Percentiles rank a stretch among this genome's conserved stretches.
These are phyloP conservation scores for Saturnispora kantuleensis DNA, from an alignment of 805 yeast species.

Conservation along the genomic window DNA sequence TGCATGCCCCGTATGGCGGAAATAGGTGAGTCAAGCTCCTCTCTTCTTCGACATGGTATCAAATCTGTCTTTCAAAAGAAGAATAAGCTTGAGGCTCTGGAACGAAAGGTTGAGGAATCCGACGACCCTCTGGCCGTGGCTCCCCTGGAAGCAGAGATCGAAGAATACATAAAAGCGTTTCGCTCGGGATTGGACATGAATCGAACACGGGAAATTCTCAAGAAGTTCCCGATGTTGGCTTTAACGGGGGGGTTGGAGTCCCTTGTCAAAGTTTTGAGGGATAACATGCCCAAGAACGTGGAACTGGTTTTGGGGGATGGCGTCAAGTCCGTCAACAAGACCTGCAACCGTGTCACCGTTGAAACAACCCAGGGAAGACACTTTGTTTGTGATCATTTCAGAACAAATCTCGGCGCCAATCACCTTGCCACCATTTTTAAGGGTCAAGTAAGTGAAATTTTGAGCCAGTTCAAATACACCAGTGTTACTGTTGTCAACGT, in stretches of 20 bases:
- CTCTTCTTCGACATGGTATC: slow-evolving; percentile 36
- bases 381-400: slow-evolving; percentile 40
- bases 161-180: slow-evolving; percentile 3
- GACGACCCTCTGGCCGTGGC: slow-evolving; percentile 16
- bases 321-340: slow-evolving; percentile 15
- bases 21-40: slow-evolving; percentile 51
- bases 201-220: slow-evolving; percentile 30
- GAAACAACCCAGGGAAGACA: slow-evolving; percentile 12
- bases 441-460: slow-evolving; percentile 9
- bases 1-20: slow-evolving; percentile 46
- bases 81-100: not conserved
- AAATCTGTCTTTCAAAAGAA: slow-evolving; percentile 8
- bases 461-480: slow-evolving; percentile 29
- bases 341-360: slow-evolving; percentile 13
- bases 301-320: slow-evolving; percentile 25
- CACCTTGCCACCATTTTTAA: slow-evolving; percentile 28
- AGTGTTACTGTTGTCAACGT: slow-evolving; percentile 60
- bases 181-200: slow-evolving; percentile 27
- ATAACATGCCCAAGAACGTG: slow-evolving; percentile 35
- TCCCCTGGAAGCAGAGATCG: slow-evolving; percentile 15
- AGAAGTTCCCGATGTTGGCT: slow-evolving; percentile 52
- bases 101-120: slow-evolving; percentile 9
- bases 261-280: slow-evolving; percentile 36
- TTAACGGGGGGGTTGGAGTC: slow-evolving; percentile 45
- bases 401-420: slow-evolving; percentile 47